Percentiles rank a stretch among this genome's conserved stretches.
Conservation (phyloP, 192 early-diverging fungal species). For the Linderina pennispora region DNA sequence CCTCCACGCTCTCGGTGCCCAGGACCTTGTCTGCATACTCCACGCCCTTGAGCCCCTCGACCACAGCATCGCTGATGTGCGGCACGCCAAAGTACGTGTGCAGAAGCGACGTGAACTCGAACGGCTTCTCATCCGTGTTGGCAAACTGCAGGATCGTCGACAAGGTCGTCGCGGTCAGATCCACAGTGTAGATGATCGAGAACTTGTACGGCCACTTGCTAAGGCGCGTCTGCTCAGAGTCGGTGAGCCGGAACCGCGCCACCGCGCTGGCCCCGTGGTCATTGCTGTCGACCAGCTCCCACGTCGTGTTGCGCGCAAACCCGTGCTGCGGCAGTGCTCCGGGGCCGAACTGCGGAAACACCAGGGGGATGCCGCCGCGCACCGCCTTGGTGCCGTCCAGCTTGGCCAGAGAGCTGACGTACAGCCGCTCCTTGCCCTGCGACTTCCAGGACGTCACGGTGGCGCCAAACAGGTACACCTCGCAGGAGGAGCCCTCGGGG, state of each 20-base stretch:
- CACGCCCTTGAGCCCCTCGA: constrained; percentile 60
- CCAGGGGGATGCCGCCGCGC: constrained; percentile 69
- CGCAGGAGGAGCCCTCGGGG: constrained; percentile 14
- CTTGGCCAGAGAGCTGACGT: constrained; percentile 74
- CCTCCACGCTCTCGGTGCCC: constrained; percentile 41
- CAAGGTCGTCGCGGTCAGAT: constrained; percentile 63
- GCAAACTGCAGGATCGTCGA: constrained; percentile 66
- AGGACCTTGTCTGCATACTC: constrained; percentile 70
- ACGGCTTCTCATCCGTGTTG: constrained; percentile 65
- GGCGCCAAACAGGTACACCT: constrained; percentile 61
- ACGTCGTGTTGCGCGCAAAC: constrained; percentile 45
- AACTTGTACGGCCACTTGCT: constrained; percentile 60
- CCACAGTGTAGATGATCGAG: constrained; percentile 71
- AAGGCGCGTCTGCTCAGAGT: constrained; percentile 28
- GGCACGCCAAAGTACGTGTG: constrained; percentile 84
- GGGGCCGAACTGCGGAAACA: constrained; percentile 52
- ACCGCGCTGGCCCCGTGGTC: constrained; percentile 30
- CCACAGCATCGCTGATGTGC: constrained; percentile 54
- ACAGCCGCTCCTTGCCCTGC: constrained; percentile 71
- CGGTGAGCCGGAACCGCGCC: constrained; percentile 37
- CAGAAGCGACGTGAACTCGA: constrained; percentile 83
- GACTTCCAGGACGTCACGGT: constrained; percentile 89
- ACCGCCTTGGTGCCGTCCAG: constrained; percentile 89
- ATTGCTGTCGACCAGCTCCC: constrained; percentile 19
- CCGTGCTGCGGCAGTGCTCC: constrained; percentile 49